Base-by-base conservation (phyloP, 768 basidiomycete species). In the Xerocomellus intermedius region DNA sequence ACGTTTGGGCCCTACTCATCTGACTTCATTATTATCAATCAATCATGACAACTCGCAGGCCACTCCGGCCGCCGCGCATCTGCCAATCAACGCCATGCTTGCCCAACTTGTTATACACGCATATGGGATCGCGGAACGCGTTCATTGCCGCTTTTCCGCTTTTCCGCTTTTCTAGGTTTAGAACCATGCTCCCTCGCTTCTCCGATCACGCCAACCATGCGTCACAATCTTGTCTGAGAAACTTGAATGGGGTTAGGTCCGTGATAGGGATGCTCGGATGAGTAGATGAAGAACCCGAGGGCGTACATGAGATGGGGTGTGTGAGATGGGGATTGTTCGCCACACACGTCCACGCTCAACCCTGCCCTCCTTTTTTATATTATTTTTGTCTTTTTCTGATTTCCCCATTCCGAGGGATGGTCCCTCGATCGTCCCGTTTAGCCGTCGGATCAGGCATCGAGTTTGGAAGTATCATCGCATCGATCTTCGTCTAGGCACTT, bases 121-220 rank as follows among this genome's bases (percentile, higher is more conserved):
- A 53, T 41, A 54, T 55, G 53, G 49, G 41, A 55, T 59, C 59
- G 50, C 62, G 64, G 64, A 67, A 66, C 33, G 39, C 46, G 33
- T 58, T 57, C 64, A 57, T 64, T 33, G 48, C 67, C 67, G 67
- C 52, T 60, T 55, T 62, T 52, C 64, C 67, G 67, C 52, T 60
- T 55, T 62, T 52, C 64, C 60, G 63, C 50, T 22, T 57, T 52
- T 48, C 35, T 55, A 42, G 36, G 42, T 49, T 44, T 44, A 32
- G 54, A 42, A 57, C 47, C 39, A 17, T 39, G 50, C 16, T 36
- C 42, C 47, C 22, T 41, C 38, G 44, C 41, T 54, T 49, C 49
- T 56, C 50, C 55, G 59, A 64, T 67, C 65, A 57, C 22, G 42
- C 54, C 50, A 52, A 24, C 54, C 63, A 52, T 57, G 54, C 30